Percentiles rank a stretch among this genome's conserved stretches.
Conservation (phyloP, 371 early-diverging fungal species). For the Aphelidium insulamus region DNA sequence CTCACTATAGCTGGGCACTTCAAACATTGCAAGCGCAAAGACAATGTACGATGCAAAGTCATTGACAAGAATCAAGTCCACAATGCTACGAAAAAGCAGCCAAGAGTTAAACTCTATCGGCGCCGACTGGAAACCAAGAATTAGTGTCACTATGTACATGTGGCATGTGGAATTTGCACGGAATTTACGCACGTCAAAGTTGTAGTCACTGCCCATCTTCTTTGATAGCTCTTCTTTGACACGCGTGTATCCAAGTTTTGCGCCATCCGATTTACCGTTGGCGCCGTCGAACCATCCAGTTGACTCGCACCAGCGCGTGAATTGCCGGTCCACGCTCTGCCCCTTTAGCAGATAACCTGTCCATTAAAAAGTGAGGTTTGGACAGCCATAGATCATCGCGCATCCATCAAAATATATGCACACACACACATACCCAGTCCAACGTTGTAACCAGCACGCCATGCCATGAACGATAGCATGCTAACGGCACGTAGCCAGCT, state of each 20-base stretch:
- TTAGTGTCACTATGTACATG: not conserved
- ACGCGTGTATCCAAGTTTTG: constrained; percentile 29
- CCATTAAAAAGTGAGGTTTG: no score
- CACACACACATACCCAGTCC: no score
- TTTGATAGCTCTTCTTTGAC: constrained; percentile 40
- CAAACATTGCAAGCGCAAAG: constrained; percentile 32
- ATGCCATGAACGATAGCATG: constrained; percentile 59
- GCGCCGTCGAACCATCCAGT: constrained; percentile 18
- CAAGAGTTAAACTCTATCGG: constrained; percentile 88
- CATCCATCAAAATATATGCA: no score
- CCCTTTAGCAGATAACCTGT: constrained; percentile 46
- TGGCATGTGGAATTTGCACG: not conserved
- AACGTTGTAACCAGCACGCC: constrained; percentile 67
- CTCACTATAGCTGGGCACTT: constrained; percentile 15
- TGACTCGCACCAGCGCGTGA: constrained; percentile 46
- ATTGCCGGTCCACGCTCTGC: constrained; percentile 52
- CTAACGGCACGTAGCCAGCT: no score
- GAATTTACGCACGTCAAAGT: constrained; percentile 32
- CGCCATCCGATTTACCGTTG: constrained; percentile 7
- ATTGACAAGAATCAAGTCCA: constrained; percentile 78
- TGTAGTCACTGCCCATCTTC: constrained; percentile 70
- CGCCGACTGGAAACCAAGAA: constrained; percentile 17
- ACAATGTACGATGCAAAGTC: constrained; percentile 71
- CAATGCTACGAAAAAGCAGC: constrained; percentile 78
- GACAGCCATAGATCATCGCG: no score